Conservation (phyloP, 306 rosid species). For the Cyamopsis tetragonoloba region DNA sequence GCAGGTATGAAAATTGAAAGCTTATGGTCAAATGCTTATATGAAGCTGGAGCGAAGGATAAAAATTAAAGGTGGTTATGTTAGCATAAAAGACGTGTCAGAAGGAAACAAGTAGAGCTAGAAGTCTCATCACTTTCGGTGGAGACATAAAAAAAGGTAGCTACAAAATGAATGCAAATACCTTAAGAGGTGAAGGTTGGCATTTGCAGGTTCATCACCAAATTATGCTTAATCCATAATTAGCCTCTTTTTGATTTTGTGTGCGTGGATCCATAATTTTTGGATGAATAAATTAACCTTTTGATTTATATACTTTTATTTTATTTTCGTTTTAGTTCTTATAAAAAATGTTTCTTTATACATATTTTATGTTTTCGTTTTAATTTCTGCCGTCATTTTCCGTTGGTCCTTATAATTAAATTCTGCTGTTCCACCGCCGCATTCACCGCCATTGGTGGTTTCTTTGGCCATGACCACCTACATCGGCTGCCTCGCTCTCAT, state of each 20-base stretch:
- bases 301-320: too few relatives aligned
- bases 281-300: background rate
- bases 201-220: background rate
- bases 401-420: too few relatives aligned
- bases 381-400: too few relatives aligned
- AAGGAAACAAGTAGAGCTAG: conserved; percentile 17
- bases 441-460: too few relatives aligned
- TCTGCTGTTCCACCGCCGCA: too few relatives aligned
- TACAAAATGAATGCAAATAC: background rate
- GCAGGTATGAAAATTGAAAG: too few relatives aligned
- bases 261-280: conserved; percentile 16
- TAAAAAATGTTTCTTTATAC: too few relatives aligned
- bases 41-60: background rate
- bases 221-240: background rate
- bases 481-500: too few relatives aligned
- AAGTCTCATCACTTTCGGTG: conserved; percentile 22
- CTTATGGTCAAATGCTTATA: too few relatives aligned
- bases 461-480: too few relatives aligned
- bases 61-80: background rate
- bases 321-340: too few relatives aligned
- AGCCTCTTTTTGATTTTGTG: conserved; percentile 13
- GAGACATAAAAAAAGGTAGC: conserved; percentile 12
- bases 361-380: too few relatives aligned
- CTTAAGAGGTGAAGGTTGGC: conserved; percentile 31
- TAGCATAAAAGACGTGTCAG: background rate